These are phyloP conservation scores for Komagataella pastoris DNA, from an alignment of 805 yeast species.

Conservation along the genomic window DNA sequence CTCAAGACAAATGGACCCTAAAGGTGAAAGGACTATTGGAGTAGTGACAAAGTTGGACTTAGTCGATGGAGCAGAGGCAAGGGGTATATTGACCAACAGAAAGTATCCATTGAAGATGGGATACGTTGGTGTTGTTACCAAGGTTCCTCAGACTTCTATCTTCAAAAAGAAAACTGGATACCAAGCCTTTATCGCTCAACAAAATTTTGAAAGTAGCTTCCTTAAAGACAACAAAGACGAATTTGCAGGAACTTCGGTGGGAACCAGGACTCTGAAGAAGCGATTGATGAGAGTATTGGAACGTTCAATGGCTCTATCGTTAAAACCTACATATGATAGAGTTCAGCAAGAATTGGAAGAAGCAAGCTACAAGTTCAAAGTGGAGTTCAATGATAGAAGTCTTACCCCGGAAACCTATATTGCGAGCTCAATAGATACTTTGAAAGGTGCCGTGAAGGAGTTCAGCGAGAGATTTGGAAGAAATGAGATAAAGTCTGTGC, in stretches of 20 bases:
- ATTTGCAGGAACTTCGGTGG: slow-evolving; percentile 53
- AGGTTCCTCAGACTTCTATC: slow-evolving; percentile 42
- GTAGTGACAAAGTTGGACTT: slow-evolving; percentile 90
- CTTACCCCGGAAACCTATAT: slow-evolving; percentile 90
- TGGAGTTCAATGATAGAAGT: slow-evolving; percentile 89
- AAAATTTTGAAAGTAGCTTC: slow-evolving; percentile 48
- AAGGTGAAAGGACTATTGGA: slow-evolving; percentile 92
- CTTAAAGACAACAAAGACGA: slow-evolving; percentile 51
- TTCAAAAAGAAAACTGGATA: slow-evolving; percentile 43
- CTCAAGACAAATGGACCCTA: slow-evolving; percentile 79
- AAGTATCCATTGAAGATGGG: slow-evolving; percentile 93
- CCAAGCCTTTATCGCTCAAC: slow-evolving; percentile 56
- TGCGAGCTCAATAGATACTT: slow-evolving; percentile 79
- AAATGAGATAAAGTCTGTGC: slow-evolving; percentile 62
- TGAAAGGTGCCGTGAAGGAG: slow-evolving; percentile 80
- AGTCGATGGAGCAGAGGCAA: slow-evolving; percentile 67
- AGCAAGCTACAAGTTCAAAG: slow-evolving; percentile 83
- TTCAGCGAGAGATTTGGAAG: slow-evolving; percentile 74
- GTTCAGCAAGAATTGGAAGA: slow-evolving; percentile 91
- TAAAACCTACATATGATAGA: slow-evolving; percentile 75
- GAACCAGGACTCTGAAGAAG: slow-evolving; percentile 62
- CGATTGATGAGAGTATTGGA: slow-evolving; percentile 82
- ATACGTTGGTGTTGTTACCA: slow-evolving; percentile 95
- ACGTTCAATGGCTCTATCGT: slow-evolving; percentile 76
- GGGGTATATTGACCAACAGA: slow-evolving; percentile 52